Conservation (phyloP, 2,329 filamentous ascomycete species). For the Cercospora brassicicola region DNA sequence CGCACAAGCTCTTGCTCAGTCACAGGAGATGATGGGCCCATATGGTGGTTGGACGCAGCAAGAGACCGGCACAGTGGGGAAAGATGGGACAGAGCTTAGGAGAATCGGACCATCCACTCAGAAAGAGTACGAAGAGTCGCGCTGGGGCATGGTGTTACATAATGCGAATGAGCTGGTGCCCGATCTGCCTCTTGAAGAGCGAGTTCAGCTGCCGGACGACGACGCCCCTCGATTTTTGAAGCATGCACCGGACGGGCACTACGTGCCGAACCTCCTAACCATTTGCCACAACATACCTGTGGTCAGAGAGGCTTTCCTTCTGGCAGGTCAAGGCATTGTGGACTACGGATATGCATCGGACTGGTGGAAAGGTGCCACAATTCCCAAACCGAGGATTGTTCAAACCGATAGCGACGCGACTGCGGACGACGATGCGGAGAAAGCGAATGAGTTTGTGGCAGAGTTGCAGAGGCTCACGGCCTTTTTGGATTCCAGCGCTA, state of each 20-base stretch:
- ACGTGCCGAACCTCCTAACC: slow-evolving; percentile 59
- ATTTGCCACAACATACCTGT: slow-evolving; percentile 63
- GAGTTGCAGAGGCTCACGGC: slow-evolving; percentile 64
- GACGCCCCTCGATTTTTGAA: slow-evolving; percentile 58
- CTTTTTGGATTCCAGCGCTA: slow-evolving; percentile 58
- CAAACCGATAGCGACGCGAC: slow-evolving; percentile 38
- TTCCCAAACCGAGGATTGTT: slow-evolving; percentile 54
- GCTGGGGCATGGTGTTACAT: slow-evolving; percentile 55
- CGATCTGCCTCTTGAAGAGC: slow-evolving; percentile 47
- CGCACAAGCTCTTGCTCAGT: slow-evolving; percentile 31
- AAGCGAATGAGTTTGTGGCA: slow-evolving; percentile 51
- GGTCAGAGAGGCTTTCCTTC: slow-evolving; percentile 58
- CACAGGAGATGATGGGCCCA: slow-evolving; percentile 20
- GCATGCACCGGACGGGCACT: slow-evolving; percentile 53
- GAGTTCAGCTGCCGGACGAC: slow-evolving; percentile 48
- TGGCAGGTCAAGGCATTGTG: slow-evolving; percentile 46
- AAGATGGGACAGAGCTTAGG: slow-evolving; percentile 38
- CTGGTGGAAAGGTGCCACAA: slow-evolving; percentile 63
- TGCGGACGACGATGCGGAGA: slow-evolving; percentile 34
- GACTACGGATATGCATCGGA: slow-evolving; percentile 58
- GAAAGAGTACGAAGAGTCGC: slow-evolving; percentile 54
- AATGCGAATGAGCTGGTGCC: slow-evolving; percentile 55
- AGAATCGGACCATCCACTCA: slow-evolving; percentile 58
- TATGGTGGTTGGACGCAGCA: slow-evolving; percentile 39
- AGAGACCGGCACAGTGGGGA: slow-evolving; percentile 55